Conservation (phyloP, 179 eudicot genomes). For the Silene noctiflora region DNA sequence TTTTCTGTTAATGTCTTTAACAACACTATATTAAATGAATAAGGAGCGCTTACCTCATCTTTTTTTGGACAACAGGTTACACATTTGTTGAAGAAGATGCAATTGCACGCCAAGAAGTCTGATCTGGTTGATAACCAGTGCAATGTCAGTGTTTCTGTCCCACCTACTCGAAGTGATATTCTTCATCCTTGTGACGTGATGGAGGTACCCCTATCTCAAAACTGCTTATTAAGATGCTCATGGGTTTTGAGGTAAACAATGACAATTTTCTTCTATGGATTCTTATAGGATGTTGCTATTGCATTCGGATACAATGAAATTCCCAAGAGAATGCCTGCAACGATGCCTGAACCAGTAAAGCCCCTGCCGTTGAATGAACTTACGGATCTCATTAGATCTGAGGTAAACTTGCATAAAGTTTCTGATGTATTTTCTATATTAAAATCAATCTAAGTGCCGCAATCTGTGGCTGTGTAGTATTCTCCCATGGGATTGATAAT, state of each 20-base stretch:
- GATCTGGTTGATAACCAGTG: slow-evolving; percentile 35
- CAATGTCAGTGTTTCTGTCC: slow-evolving; percentile 60
- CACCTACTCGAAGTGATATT: slow-evolving; percentile 96
- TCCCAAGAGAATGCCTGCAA: slow-evolving; percentile 60
- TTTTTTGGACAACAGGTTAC: slow-evolving; percentile 54
- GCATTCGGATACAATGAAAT: slow-evolving; percentile 96
- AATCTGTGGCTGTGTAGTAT: not conserved
- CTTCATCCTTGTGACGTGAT: slow-evolving; percentile 99
- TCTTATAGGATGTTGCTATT: slow-evolving; percentile 69
- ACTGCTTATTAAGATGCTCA: not conserved
- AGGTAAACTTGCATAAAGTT: slow-evolving; percentile 43
- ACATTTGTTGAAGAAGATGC: slow-evolving; percentile 76
- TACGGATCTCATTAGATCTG: slow-evolving; percentile 65
- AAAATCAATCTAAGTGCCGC: not conserved
- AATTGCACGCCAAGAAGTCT: slow-evolving; percentile 57
- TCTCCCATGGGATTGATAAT: not conserved
- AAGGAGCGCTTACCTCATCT: slow-evolving; percentile 21
- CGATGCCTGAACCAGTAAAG: slow-evolving; percentile 46
- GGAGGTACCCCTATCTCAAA: slow-evolving; percentile 50
- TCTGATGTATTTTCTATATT: slow-evolving; percentile 1
- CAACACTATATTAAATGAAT: not conserved
- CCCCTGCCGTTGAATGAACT: slow-evolving; percentile 70
- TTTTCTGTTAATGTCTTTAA: not conserved
- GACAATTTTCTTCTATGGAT: slow-evolving; percentile 2
- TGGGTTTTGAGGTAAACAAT: slow-evolving; percentile 1